These are phyloP conservation scores for Colletotrichum sp. DNA, from an alignment of 2,329 filamentous ascomycete genomes.

Conservation along the genomic window DNA sequence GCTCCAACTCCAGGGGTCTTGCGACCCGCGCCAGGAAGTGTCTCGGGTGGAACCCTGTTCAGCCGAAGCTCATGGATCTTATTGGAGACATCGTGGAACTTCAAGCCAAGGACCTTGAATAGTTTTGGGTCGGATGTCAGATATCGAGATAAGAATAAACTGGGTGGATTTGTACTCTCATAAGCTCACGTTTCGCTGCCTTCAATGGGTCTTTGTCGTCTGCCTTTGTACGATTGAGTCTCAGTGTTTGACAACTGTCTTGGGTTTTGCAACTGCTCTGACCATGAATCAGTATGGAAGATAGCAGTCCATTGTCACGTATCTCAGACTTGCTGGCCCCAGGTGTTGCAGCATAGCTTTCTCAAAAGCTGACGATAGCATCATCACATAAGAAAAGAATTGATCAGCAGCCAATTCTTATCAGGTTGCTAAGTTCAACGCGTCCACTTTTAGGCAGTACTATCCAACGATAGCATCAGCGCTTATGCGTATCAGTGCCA, in stretches of 20 bases:
- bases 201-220: too few species aligned
- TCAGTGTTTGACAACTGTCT: too few species aligned
- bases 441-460: background rate
- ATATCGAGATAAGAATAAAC: fast-evolving
- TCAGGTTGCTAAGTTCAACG: background rate
- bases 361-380: too few species aligned
- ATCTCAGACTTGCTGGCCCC: too few species aligned
- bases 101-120: background rate
- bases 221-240: too few species aligned
- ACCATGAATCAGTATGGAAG: too few species aligned
- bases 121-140: fast-evolving
- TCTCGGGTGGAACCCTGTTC: fast-evolving
- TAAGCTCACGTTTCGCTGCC: too few species aligned
- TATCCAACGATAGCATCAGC: background rate
- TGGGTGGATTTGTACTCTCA: too few species aligned
- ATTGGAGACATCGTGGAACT: background rate
- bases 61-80: background rate
- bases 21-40: background rate
- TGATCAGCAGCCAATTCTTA: background rate
- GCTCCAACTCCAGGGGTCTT: background rate
- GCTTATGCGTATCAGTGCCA: background rate
- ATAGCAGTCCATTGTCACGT: too few species aligned
- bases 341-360: too few species aligned
- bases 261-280: too few species aligned
- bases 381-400: background rate